A percentile compares a stretch with the other conserved stretches of the same genome.
phyloP scores from a whole-genome alignment of 352 stramenopile genomes.

The Thraustochytrium sp. region DNA sequence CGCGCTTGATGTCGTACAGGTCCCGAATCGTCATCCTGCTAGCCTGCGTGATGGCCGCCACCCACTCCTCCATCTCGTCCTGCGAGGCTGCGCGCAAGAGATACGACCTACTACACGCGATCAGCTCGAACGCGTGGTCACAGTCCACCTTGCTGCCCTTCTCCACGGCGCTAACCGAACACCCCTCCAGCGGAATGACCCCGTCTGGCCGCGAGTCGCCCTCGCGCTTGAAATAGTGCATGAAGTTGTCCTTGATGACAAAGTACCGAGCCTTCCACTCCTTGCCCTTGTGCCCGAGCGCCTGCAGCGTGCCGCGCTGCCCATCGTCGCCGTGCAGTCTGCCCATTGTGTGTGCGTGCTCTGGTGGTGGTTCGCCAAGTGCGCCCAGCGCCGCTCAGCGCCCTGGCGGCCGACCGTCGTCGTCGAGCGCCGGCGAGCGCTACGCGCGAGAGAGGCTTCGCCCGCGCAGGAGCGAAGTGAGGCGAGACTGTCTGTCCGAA shows the following conservation, averaged over 20 bases:
- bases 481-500: too few species aligned
- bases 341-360: conserved; percentile 54
- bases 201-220: conserved; percentile 12
- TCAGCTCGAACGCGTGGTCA: conserved; percentile 40
- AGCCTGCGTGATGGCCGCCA: conserved; percentile 35
- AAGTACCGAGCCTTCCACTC: conserved; percentile 42
- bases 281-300: conserved; percentile 43
- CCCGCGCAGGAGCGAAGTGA: too few species aligned
- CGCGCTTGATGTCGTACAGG: conserved; percentile 37
- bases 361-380: too few species aligned
- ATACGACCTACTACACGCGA: conserved; percentile 41
- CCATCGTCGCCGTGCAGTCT: conserved; percentile 27
- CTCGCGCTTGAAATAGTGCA: conserved; percentile 45
- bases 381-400: too few species aligned
- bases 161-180: conserved; percentile 12
- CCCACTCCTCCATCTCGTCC: not conserved
- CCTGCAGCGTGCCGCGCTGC: not conserved
- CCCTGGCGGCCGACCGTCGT: too few species aligned
- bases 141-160: conserved; percentile 43
- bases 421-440: too few species aligned
- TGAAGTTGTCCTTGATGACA: conserved; percentile 43
- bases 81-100: conserved; percentile 13
- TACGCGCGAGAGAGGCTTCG: too few species aligned
- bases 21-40: conserved; percentile 39
- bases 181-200: conserved; percentile 36